These are phyloP conservation scores for Taxillus chinensis DNA, from an alignment of 164 flowering plant genomes.

Conservation along the genomic window DNA sequence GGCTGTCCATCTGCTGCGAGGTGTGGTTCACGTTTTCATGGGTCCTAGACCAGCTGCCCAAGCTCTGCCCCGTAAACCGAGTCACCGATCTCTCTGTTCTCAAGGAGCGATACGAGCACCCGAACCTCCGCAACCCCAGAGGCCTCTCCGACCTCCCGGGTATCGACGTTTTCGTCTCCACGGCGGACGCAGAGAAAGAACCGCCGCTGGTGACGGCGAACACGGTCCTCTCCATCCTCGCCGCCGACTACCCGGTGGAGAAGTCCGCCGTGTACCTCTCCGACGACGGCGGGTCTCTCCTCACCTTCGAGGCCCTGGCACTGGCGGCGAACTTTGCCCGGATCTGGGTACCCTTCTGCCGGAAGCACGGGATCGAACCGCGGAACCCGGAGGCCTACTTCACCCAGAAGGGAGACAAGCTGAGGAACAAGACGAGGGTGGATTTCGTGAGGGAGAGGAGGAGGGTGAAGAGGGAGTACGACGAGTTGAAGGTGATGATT, in stretches of 20 bases:
- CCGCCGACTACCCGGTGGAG: slow-evolving; percentile 85
- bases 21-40: slow-evolving; percentile 88
- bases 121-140: slow-evolving; percentile 64
- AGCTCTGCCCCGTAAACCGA: slow-evolving; percentile 81
- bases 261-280: slow-evolving; percentile 79
- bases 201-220: slow-evolving; percentile 95
- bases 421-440: slow-evolving; percentile 67
- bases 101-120: slow-evolving; percentile 65
- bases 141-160: slow-evolving; percentile 86
- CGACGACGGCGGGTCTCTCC: slow-evolving; percentile 83
- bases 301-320: slow-evolving; percentile 86
- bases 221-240: slow-evolving; percentile 79
- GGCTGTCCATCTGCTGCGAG: slow-evolving; percentile 73
- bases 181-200: slow-evolving; percentile 88
- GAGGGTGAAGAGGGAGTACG: slow-evolving; percentile 83
- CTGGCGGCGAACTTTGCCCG: slow-evolving; percentile 83
- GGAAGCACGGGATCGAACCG: slow-evolving; percentile 73
- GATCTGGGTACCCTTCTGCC: slow-evolving; percentile 85
- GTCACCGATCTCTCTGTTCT: slow-evolving; percentile 62
- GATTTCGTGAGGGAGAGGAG: slow-evolving; percentile 88
- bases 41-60: slow-evolving; percentile 90
- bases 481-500: slow-evolving; percentile 87
- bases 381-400: slow-evolving; percentile 83
- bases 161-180: slow-evolving; percentile 81
- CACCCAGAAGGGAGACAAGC: slow-evolving; percentile 63